phyloP scores from a whole-genome alignment of 2,329 filamentous ascomycete genomes.

The Rasamsonia emersonii region DNA sequence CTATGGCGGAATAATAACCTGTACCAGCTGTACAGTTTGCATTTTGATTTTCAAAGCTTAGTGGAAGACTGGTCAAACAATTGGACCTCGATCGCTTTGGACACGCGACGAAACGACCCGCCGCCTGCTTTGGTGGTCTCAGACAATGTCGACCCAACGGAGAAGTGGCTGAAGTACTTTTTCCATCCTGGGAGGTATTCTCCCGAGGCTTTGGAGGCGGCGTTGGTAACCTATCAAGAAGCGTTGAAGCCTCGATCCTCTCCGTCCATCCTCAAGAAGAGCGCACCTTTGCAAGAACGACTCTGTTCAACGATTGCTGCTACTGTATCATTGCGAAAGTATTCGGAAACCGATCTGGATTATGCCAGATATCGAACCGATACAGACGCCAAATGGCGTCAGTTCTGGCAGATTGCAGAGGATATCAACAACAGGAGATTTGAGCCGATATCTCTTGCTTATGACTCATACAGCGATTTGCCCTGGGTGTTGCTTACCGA shows the following conservation, averaged over 20 bases:
- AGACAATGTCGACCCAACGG: slow-evolving; percentile 61
- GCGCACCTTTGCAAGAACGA: slow-evolving; percentile 61
- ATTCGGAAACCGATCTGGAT: slow-evolving; percentile 58
- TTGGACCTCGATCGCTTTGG: slow-evolving; percentile 63
- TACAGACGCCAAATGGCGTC: slow-evolving; percentile 76
- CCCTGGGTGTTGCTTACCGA: slow-evolving; percentile 82
- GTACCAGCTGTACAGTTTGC: slow-evolving; percentile 65
- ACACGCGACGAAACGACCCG: slow-evolving; percentile 45
- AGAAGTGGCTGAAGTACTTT: slow-evolving; percentile 80
- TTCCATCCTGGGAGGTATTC: slow-evolving; percentile 78
- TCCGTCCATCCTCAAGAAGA: slow-evolving; percentile 36
- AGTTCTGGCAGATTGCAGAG: slow-evolving; percentile 75
- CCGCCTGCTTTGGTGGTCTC: slow-evolving; percentile 52
- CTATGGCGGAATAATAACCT: slow-evolving; percentile 79
- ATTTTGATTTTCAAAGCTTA: slow-evolving; percentile 60
- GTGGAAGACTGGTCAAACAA: slow-evolving; percentile 53
- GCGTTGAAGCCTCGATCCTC: slow-evolving; percentile 39
- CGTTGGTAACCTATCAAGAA: slow-evolving; percentile 71
- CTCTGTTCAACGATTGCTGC: slow-evolving; percentile 64
- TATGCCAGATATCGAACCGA: slow-evolving; percentile 66
- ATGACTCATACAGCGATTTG: slow-evolving; percentile 62
- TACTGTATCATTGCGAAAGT: slow-evolving; percentile 57
- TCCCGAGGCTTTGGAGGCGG: slow-evolving; percentile 69
- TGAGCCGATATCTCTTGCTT: slow-evolving; percentile 68
- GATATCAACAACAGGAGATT: slow-evolving; percentile 81